Evolutionary conservation across 73 alveolate species (phyloP).

Genomic region (Tetrahymena malaccensis): DNA sequence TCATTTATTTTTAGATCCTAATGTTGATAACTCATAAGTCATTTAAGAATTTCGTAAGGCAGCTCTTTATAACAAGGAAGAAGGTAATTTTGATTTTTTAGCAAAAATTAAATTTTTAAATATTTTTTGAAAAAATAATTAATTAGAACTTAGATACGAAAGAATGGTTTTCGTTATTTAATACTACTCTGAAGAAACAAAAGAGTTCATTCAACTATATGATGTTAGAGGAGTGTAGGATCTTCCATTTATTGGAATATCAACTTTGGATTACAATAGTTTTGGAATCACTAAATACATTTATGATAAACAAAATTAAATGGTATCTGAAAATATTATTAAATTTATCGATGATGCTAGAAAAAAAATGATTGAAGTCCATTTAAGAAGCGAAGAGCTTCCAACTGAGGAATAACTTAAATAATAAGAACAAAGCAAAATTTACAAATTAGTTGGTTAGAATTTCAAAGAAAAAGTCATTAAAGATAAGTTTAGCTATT

Average conservation of each 20-base stretch:
- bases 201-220: background rate
- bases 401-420: background rate
- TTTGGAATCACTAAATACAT: background rate
- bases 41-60: background rate
- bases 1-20: background rate
- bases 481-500: background rate
- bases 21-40: background rate
- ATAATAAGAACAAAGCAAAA: background rate
- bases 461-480: background rate
- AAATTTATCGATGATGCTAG: background rate
- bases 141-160: background rate
- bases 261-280: background rate
- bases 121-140: background rate
- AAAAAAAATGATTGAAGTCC: background rate
- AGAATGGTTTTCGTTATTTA: background rate
- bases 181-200: background rate
- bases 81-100: background rate
- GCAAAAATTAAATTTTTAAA: background rate
- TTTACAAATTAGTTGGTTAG: background rate
- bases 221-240: background rate
- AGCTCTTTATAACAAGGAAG: background rate
- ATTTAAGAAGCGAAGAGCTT: background rate
- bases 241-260: background rate
- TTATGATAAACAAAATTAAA: background rate
- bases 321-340: background rate